Percentiles rank a stretch among this genome's conserved stretches.
These are phyloP conservation scores for Protomyces pachydermus DNA, from an alignment of 1,139 yeast species.

Conservation along the genomic window DNA sequence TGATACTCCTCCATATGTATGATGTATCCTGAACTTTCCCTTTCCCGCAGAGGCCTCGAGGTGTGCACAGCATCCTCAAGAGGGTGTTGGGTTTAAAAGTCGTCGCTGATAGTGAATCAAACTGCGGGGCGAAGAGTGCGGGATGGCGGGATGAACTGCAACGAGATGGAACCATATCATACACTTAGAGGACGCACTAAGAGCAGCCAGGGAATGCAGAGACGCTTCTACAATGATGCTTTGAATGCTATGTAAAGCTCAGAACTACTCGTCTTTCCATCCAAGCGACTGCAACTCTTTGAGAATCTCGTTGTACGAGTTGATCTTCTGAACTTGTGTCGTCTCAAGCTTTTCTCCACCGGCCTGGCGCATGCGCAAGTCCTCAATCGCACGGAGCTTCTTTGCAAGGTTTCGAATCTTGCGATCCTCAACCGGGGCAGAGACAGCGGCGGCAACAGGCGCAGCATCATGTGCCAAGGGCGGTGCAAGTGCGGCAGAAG, in stretches of 20 bases:
- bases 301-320: slow-evolving; percentile 54
- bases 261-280: slow-evolving; percentile 31
- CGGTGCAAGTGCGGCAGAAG: slow-evolving; percentile 1
- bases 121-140: no score
- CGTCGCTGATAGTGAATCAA: no score
- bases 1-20: no score
- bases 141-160: no score
- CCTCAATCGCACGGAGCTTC: slow-evolving; percentile 89
- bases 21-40: no score
- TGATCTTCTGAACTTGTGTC: slow-evolving; percentile 84
- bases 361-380: slow-evolving; percentile 77
- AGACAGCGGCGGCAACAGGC: slow-evolving; percentile 29
- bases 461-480: slow-evolving; percentile 2
- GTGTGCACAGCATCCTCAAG: no score
- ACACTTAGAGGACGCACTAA: no score
- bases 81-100: no score
- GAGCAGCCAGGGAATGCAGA: no score
- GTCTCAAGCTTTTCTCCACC: slow-evolving; percentile 82
- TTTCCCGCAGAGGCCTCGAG: no score
- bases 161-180: no score
- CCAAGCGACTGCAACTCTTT: slow-evolving; percentile 31
- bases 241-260: background rate
- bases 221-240: no score
- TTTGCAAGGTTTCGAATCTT: slow-evolving; percentile 84
- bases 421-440: slow-evolving; percentile 52